Conservation (phyloP, 2,329 filamentous ascomycete genomes). For the Trichophyton equinum region DNA sequence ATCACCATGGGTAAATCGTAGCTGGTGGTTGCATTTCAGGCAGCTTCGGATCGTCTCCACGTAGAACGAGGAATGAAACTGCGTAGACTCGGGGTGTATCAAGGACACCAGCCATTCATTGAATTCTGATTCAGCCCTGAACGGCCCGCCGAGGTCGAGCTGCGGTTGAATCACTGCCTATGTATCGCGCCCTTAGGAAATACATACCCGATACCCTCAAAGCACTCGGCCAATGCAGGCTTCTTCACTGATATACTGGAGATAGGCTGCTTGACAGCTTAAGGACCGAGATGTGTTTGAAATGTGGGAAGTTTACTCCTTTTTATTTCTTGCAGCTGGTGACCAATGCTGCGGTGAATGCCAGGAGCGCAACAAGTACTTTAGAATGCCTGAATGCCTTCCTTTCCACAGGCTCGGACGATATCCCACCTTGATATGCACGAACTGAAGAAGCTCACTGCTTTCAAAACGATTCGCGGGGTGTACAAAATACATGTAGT, state of each 20-base stretch:
- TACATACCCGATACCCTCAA: background rate
- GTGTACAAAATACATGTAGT: background rate
- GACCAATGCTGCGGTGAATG: background rate
- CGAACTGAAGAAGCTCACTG: background rate
- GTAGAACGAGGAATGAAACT: constrained; percentile 12
- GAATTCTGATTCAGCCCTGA: constrained; percentile 18
- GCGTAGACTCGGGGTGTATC: constrained; percentile 12
- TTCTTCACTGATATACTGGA: too few species aligned
- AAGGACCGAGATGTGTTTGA: too few species aligned
- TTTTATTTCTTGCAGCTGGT: too few species aligned
- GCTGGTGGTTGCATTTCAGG: constrained; percentile 12
- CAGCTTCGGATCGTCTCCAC: constrained; percentile 8
- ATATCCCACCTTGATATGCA: background rate
- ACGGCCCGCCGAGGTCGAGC: constrained; percentile 14
- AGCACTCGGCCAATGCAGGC: too few species aligned
- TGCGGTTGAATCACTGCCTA: background rate
- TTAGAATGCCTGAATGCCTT: background rate
- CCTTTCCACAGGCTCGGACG: background rate
- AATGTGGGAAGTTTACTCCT: too few species aligned
- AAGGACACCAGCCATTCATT: constrained; percentile 16
- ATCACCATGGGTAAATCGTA: constrained; percentile 21
- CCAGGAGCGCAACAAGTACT: background rate
- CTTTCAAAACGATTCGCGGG: background rate
- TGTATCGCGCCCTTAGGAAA: background rate
- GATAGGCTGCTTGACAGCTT: too few species aligned